Conservation (phyloP, 116 monocot genomes). For the Zostera marina region DNA sequence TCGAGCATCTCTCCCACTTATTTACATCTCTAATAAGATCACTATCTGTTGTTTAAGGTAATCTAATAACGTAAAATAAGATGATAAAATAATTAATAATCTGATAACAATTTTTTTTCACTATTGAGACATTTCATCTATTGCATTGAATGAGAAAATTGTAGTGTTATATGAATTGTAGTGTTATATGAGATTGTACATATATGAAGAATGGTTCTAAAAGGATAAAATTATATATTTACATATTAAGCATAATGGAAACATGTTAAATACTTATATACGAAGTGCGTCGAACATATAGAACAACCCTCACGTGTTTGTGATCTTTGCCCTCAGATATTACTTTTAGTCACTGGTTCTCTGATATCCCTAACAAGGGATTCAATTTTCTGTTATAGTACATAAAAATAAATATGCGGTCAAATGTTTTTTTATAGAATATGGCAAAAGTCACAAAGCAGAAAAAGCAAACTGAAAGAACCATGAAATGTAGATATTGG, state of each 20-base stretch:
- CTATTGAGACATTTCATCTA: no score
- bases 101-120: no score
- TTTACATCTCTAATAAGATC: no score
- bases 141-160: no score
- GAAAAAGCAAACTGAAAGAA: neutral
- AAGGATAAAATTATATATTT: constrained; percentile 58
- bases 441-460: neutral
- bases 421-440: neutral
- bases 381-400: constrained; percentile 3
- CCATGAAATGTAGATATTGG: no score
- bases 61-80: no score
- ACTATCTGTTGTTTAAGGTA: no score
- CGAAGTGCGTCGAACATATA: constrained; percentile 16
- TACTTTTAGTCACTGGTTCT: neutral
- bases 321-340: neutral
- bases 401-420: neutral
- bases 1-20: no score
- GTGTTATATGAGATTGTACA: constrained; percentile 72
- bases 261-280: constrained; percentile 65
- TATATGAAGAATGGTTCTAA: constrained; percentile 63
- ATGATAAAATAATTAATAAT: no score
- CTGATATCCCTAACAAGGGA: neutral
- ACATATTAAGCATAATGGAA: constrained; percentile 42
- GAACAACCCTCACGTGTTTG: neutral
- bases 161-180: constrained; percentile 28